These are phyloP conservation scores for Trifolium subterraneum DNA, from an alignment of 306 rosid genomes.

Conservation along the genomic window DNA sequence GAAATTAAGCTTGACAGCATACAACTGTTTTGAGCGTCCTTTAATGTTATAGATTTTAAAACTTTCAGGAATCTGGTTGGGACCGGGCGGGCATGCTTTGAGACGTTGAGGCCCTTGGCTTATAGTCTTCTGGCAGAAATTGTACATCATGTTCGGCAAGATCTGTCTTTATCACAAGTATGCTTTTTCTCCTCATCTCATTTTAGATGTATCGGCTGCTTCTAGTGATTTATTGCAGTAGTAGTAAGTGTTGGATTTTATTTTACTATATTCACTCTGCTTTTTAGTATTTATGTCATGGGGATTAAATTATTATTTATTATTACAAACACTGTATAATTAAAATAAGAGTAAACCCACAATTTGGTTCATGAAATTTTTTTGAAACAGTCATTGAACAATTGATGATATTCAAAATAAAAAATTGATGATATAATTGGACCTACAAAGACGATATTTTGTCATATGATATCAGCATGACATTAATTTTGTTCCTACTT, in stretches of 20 bases:
- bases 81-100: slow-evolving; percentile 97
- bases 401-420: background rate
- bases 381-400: background rate
- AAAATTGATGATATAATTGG: background rate
- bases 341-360: slow-evolving; percentile 7
- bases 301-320: slow-evolving; percentile 10
- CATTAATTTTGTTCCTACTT: background rate
- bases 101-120: slow-evolving; percentile 95
- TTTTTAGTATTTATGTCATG: slow-evolving; percentile 11
- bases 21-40: slow-evolving; percentile 34
- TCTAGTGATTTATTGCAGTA: slow-evolving; percentile 10
- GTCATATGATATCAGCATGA: slow-evolving; percentile 5
- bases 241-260: slow-evolving; percentile 4
- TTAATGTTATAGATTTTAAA: slow-evolving; percentile 36
- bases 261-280: background rate
- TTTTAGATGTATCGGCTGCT: slow-evolving; percentile 27
- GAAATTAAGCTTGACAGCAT: slow-evolving; percentile 10
- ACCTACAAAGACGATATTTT: slow-evolving; percentile 20
- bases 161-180: slow-evolving; percentile 92
- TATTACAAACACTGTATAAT: background rate
- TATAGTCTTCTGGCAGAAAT: slow-evolving; percentile 97
- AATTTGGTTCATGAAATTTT: background rate
- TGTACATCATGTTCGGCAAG: slow-evolving; percentile 97
- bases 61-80: slow-evolving; percentile 89
- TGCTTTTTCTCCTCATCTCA: slow-evolving; percentile 21